Conservation (phyloP, 306 rosid genomes). For the Chamaecrista fasciculata region DNA sequence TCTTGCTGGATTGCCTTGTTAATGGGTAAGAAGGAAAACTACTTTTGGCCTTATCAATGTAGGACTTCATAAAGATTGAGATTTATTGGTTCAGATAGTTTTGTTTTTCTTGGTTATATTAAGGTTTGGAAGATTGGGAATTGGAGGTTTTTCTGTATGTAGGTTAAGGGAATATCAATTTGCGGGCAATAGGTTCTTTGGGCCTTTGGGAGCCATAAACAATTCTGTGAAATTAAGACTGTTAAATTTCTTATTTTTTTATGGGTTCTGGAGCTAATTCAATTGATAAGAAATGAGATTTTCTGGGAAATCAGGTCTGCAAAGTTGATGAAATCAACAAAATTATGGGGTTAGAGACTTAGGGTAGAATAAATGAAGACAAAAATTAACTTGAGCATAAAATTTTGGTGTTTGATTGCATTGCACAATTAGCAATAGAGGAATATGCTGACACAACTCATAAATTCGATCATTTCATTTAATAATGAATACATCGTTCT, state of each 20-base stretch:
- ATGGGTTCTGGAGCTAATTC: background rate
- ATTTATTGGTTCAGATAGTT: too few species aligned
- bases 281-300: background rate
- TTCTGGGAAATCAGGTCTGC: background rate
- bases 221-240: too few species aligned
- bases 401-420: background rate
- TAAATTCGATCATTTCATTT: background rate
- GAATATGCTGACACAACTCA: background rate
- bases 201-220: background rate
- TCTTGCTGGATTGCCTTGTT: conserved; percentile 78
- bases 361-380: too few species aligned
- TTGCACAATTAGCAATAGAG: background rate
- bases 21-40: conserved; percentile 60
- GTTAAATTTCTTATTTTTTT: background rate
- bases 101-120: background rate
- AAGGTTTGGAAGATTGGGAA: background rate
- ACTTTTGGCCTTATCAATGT: conserved; percentile 1
- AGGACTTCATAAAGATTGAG: background rate
- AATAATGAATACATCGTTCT: too few species aligned
- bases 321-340: background rate
- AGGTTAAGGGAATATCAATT: background rate
- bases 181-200: background rate
- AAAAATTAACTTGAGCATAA: too few species aligned
- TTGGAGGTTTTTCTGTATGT: background rate
- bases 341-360: too few species aligned